Evolutionary conservation across 2,329 filamentous ascomycete genomes (phyloP).

Genomic region (Nakataea oryzae): DNA sequence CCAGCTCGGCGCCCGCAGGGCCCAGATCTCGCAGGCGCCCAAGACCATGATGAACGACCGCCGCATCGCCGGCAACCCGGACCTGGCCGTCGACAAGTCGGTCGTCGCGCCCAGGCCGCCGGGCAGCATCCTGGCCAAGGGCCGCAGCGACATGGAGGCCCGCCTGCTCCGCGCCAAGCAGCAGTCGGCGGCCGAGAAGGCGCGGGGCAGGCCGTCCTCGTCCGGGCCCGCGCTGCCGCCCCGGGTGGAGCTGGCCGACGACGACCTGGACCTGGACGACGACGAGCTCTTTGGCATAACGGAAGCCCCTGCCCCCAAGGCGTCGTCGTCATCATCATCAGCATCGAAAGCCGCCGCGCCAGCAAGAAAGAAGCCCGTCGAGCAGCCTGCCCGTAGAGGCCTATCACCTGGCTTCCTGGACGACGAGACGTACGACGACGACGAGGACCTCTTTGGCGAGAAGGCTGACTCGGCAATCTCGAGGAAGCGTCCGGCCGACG

Average conservation of each 20-base stretch:
- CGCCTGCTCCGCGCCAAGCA: conserved; percentile 1
- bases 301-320: neutral
- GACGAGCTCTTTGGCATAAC: neutral
- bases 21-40: conserved; percentile 39
- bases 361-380: neutral
- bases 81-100: conserved; percentile 6
- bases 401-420: neutral
- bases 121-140: conserved; percentile 1
- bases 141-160: conserved; percentile 2
- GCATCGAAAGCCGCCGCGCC: neutral
- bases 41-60: conserved; percentile 42
- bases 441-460: conserved; percentile 1
- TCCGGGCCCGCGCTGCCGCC: neutral
- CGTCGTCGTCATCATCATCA: neutral
- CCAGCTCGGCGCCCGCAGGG: conserved; percentile 18
- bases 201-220: no score
- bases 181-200: neutral
- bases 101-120: conserved; percentile 7
- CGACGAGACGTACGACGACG: neutral
- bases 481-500: neutral
- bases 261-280: conserved; percentile 1
- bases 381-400: neutral
- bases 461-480: neutral
- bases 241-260: conserved; percentile 1
- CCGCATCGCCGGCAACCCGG: conserved; percentile 24